Conservation (phyloP, 169 alveolate species). For the Toxoplasma gondii region DNA sequence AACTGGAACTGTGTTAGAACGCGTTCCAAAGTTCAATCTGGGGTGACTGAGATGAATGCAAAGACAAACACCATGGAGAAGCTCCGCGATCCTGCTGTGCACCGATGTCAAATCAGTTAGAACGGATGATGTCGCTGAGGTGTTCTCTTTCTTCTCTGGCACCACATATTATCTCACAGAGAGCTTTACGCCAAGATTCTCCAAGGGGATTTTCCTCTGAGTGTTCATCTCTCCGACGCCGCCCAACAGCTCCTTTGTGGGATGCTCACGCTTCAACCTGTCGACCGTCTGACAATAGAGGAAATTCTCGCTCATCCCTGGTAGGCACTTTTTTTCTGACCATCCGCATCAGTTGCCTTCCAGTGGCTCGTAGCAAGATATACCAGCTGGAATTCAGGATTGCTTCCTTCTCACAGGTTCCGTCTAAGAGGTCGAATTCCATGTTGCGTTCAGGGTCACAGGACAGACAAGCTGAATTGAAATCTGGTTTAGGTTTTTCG, state of each 20-base stretch:
- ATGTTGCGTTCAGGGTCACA: neutral
- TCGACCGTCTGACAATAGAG: slow-evolving; percentile 40
- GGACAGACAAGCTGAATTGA: neutral
- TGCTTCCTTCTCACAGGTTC: too few relatives aligned
- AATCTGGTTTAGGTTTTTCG: neutral
- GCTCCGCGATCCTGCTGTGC: too few relatives aligned
- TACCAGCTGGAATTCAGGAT: too few relatives aligned
- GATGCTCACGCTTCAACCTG: slow-evolving; percentile 41
- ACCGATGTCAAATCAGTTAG: too few relatives aligned
- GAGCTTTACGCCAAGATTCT: slow-evolving; percentile 57
- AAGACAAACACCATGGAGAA: too few relatives aligned
- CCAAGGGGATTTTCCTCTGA: slow-evolving; percentile 45
- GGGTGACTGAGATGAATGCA: too few relatives aligned
- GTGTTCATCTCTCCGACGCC: slow-evolving; percentile 28
- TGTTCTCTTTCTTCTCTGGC: too few relatives aligned
- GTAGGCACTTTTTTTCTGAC: neutral
- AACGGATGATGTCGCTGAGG: too few relatives aligned
- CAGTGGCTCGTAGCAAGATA: too few relatives aligned
- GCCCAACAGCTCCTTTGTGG: slow-evolving; percentile 46
- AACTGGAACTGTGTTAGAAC: too few relatives aligned
- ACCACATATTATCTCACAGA: neutral
- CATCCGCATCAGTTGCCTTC: too few relatives aligned
- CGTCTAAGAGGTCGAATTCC: neutral
- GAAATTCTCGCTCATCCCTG: slow-evolving; percentile 47
- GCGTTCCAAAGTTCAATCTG: too few relatives aligned